Evolutionary conservation across 352 stramenopile species (phyloP).

Genomic region (Pythium coloratum): DNA sequence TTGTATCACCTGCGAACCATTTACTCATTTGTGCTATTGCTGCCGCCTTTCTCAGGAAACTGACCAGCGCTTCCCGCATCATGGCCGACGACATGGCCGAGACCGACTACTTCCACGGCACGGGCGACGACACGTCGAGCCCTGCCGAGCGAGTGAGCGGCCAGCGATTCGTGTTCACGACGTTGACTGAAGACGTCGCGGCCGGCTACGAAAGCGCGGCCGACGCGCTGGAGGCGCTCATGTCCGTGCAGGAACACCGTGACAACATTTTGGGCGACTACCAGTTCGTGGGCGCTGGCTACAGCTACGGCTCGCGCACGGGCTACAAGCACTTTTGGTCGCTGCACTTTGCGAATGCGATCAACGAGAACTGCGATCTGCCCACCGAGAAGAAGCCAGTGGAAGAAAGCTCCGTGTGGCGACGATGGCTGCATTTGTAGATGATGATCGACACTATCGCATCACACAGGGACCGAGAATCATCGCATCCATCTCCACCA

Average conservation of each 20-base stretch:
- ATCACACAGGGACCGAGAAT: not conserved
- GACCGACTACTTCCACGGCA: conserved; percentile 32
- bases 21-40: not conserved
- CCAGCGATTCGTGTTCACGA: conserved; percentile 43
- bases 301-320: conserved; percentile 23
- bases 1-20: not conserved
- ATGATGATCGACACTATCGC: not conserved
- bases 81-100: conserved; percentile 33
- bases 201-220: conserved; percentile 26
- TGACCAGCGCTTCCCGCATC: conserved; percentile 26
- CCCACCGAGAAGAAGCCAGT: conserved; percentile 17
- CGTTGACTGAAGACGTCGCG: conserved; percentile 36
- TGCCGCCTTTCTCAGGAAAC: conserved; percentile 16
- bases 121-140: conserved; percentile 48
- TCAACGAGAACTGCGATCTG: conserved; percentile 27
- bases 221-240: conserved; percentile 28
- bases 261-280: conserved; percentile 32
- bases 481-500: conserved; percentile 1
- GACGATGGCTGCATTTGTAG: conserved; percentile 26
- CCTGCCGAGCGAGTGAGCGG: conserved; percentile 45
- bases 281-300: conserved; percentile 23
- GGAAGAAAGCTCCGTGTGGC: conserved; percentile 16
- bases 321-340: conserved; percentile 33
- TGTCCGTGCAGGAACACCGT: conserved; percentile 32
- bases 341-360: conserved; percentile 27